phyloP scores from a whole-genome alignment of 2,329 filamentous ascomycete species.

The Amesomyces nigricolor region DNA sequence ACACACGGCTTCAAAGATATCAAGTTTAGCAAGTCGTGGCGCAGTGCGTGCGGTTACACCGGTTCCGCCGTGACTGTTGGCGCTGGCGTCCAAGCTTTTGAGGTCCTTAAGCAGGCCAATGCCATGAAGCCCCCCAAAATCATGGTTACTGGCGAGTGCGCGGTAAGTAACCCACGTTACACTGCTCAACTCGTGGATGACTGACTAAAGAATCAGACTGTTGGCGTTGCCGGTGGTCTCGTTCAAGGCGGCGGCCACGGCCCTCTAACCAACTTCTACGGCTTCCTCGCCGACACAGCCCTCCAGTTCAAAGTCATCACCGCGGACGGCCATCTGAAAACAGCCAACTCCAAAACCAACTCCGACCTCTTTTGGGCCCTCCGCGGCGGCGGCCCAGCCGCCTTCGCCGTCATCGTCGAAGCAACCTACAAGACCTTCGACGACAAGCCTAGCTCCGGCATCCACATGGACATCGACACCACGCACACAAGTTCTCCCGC shows the following conservation, averaged over 20 bases:
- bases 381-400: slow-evolving; percentile 46
- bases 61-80: slow-evolving; percentile 47
- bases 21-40: slow-evolving; percentile 34
- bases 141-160: slow-evolving; percentile 49
- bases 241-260: slow-evolving; percentile 55
- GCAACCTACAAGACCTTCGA: slow-evolving; percentile 47
- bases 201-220: slow-evolving; percentile 34
- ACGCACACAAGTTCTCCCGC: slow-evolving; percentile 34
- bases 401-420: slow-evolving; percentile 46
- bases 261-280: slow-evolving; percentile 40
- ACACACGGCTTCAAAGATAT: slow-evolving; percentile 49
- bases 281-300: slow-evolving; percentile 44
- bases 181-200: not conserved
- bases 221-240: slow-evolving; percentile 57
- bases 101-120: slow-evolving; percentile 40
- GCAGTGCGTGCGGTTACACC: slow-evolving; percentile 35
- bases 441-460: slow-evolving; percentile 39
- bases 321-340: slow-evolving; percentile 37
- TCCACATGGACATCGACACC: slow-evolving; percentile 36
- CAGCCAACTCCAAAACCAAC: slow-evolving; percentile 39
- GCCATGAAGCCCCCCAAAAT: slow-evolving; percentile 34
- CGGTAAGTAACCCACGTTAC: slow-evolving; percentile 30
- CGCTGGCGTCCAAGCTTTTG: slow-evolving; percentile 45
- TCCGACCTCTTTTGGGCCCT: slow-evolving; percentile 53
- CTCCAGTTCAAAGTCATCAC: slow-evolving; percentile 46